These are phyloP conservation scores for Colletotrichum gigasporum DNA, from an alignment of 2,329 filamentous ascomycete species.

Conservation along the genomic window DNA sequence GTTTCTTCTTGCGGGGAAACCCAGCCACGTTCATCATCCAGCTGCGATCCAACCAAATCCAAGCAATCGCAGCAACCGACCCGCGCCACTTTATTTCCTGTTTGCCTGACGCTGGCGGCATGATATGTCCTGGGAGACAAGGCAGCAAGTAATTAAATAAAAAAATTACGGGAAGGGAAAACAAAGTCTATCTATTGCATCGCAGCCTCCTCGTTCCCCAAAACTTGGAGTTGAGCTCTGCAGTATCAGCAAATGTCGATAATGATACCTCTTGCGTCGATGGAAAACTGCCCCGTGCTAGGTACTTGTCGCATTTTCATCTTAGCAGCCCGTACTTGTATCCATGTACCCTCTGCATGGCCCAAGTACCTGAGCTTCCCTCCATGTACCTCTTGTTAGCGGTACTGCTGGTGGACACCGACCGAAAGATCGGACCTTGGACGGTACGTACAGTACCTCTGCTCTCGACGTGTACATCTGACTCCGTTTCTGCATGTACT, in stretches of 20 bases:
- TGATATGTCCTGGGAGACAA: conserved; percentile 2
- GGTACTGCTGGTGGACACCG: conserved; percentile 27
- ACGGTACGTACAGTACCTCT: conserved; percentile 29
- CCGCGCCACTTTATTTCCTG: conserved; percentile 25
- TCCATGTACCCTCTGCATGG: conserved; percentile 17
- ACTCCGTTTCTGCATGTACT: background rate
- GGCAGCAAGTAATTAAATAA: background rate
- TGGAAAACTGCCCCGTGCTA: background rate
- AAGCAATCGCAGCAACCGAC: conserved; percentile 16
- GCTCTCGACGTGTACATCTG: background rate
- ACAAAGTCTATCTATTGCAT: too few species aligned
- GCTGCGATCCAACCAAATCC: background rate
- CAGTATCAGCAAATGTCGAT: background rate
- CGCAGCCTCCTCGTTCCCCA: background rate
- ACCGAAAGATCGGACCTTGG: conserved; percentile 18
- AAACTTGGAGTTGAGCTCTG: background rate
- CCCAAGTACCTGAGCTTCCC: conserved; percentile 21
- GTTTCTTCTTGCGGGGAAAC: conserved; percentile 28
- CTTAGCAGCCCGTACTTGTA: conserved; percentile 11
- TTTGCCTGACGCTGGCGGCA: conserved; percentile 5
- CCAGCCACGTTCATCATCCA: conserved; percentile 25
- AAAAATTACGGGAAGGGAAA: background rate
- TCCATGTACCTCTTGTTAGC: conserved; percentile 26
- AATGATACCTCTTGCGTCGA: background rate
- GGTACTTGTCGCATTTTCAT: background rate